These are phyloP conservation scores for Leucosporidium creatinivorum DNA, from an alignment of 768 basidiomycete genomes.

Conservation along the genomic window DNA sequence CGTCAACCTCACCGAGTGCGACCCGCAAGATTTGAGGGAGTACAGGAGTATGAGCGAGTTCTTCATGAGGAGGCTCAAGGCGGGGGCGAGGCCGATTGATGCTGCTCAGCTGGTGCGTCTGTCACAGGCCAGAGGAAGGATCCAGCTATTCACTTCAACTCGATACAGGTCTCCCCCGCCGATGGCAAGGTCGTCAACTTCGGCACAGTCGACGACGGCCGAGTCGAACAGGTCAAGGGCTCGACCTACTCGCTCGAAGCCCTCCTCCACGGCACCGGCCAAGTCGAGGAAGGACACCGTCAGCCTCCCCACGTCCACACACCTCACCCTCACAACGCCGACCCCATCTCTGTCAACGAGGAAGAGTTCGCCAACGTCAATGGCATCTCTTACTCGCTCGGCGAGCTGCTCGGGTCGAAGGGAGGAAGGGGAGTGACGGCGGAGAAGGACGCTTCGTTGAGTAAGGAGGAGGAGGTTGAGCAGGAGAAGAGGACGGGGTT, in stretches of 20 bases:
- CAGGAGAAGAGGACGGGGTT: constrained; percentile 2
- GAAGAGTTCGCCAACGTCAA: constrained; percentile 92
- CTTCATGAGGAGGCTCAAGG: constrained; percentile 81
- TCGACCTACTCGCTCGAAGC: constrained; percentile 94
- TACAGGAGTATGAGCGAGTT: constrained; percentile 90
- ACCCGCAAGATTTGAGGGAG: constrained; percentile 62
- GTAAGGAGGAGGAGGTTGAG: constrained; percentile 7
- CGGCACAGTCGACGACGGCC: constrained; percentile 65
- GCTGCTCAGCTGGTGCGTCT: constrained; percentile 59
- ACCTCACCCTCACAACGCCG: constrained; percentile 19
- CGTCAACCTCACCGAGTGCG: constrained; percentile 87
- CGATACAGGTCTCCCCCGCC: constrained; percentile 72
- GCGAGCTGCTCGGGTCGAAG: constrained; percentile 66
- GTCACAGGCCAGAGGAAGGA: neutral
- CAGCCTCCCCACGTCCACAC: constrained; percentile 49
- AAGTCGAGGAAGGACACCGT: neutral
- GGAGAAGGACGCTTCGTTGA: constrained; percentile 12
- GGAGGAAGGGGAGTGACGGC: constrained; percentile 14
- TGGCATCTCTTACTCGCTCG: constrained; percentile 91
- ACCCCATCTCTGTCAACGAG: constrained; percentile 55
- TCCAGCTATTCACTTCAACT: constrained; percentile 9
- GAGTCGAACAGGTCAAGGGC: constrained; percentile 95
- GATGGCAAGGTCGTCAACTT: constrained; percentile 90
- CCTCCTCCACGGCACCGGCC: constrained; percentile 57
- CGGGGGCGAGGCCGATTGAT: constrained; percentile 72